Conservation (phyloP, 768 basidiomycete species). For the Pleurotus tuoliensis region DNA sequence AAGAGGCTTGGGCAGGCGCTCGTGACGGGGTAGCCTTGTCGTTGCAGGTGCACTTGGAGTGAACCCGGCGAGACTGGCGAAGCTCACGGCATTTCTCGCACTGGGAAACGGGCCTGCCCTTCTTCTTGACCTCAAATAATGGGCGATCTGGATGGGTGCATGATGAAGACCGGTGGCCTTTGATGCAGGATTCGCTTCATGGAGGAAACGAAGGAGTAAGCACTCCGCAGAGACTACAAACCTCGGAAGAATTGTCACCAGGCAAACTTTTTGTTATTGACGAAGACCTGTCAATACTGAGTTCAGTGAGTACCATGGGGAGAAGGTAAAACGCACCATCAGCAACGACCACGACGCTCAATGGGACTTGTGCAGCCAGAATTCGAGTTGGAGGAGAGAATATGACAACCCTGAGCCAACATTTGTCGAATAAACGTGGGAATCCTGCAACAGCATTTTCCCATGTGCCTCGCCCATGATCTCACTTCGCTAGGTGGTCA, state of each 20-base stretch:
- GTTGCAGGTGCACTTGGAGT: slow-evolving; percentile 78
- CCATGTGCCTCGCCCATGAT: no score
- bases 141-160: slow-evolving; percentile 86
- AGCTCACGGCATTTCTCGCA: slow-evolving; percentile 82
- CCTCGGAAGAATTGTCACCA: slow-evolving; percentile 43
- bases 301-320: no score
- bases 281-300: slow-evolving; percentile 47
- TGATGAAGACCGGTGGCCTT: slow-evolving; percentile 88
- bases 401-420: no score
- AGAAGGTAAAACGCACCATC: no score
- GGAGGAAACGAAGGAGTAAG: slow-evolving; percentile 8
- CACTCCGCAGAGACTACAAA: neutral
- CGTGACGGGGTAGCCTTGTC: slow-evolving; percentile 27
- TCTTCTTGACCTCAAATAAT: slow-evolving; percentile 91
- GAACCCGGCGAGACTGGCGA: slow-evolving; percentile 74
- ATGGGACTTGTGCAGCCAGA: no score
- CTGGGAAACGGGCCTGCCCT: slow-evolving; percentile 89
- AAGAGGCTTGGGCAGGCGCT: slow-evolving; percentile 27
- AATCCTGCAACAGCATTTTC: no score
- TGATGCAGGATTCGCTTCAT: slow-evolving; percentile 84
- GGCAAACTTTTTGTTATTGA: slow-evolving; percentile 73
- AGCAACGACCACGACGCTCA: no score
- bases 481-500: no score
- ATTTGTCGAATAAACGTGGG: no score
- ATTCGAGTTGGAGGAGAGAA: no score